Evolutionary conservation across 176 grass and related monocot species (phyloP).

Genomic region (Aechmea fasciata): DNA sequence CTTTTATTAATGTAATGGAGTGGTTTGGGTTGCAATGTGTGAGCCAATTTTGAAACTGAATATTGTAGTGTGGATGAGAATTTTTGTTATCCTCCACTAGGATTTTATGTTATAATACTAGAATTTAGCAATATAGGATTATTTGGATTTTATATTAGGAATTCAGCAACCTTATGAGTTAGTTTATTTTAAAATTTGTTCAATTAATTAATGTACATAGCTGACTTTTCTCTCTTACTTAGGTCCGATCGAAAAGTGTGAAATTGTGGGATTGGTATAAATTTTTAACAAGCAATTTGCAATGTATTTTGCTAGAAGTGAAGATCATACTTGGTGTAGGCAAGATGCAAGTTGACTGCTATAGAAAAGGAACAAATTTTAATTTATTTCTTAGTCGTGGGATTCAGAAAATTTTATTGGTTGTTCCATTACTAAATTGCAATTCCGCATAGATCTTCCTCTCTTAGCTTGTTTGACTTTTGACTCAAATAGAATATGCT

Average conservation of each 20-base stretch:
- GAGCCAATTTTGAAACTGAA: not conserved
- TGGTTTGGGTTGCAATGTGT: slow-evolving; percentile 3
- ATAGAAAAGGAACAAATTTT: not conserved
- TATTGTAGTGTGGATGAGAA: not conserved
- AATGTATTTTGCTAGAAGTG: not conserved
- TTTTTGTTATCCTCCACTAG: no score
- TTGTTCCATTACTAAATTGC: no score
- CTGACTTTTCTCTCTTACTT: not conserved
- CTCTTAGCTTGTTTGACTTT: not conserved
- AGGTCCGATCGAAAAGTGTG: not conserved
- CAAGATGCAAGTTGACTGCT: not conserved
- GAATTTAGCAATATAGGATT: not conserved
- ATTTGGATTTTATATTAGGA: not conserved
- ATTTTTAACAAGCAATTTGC: not conserved
- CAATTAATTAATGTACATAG: not conserved
- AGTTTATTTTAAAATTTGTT: not conserved
- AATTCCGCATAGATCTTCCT: not conserved
- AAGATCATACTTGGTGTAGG: not conserved
- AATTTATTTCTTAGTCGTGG: not conserved
- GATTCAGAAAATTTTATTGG: no score
- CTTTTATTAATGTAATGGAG: slow-evolving; percentile 3
- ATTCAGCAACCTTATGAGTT: not conserved
- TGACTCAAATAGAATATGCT: not conserved
- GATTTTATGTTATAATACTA: not conserved
- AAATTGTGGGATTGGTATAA: not conserved